These are phyloP conservation scores for Tanacetum coccineum DNA, from an alignment of 129 eudicot genomes.

Conservation along the genomic window DNA sequence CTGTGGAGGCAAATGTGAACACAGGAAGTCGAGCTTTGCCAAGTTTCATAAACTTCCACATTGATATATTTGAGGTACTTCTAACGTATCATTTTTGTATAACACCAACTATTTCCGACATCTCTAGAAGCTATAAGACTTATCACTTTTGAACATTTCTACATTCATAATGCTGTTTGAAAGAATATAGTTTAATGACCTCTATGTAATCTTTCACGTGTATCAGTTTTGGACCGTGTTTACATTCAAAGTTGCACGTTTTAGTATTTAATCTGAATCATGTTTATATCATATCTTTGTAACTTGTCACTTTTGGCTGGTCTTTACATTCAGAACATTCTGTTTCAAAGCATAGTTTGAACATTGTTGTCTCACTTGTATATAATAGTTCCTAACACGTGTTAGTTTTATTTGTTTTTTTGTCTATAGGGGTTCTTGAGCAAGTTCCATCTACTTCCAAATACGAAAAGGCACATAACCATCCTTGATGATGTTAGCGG, in stretches of 20 bases:
- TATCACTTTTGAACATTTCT: background rate
- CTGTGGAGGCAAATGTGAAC: slow-evolving; percentile 65
- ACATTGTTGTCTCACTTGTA: too few species aligned
- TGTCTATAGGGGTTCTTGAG: slow-evolving; percentile 38
- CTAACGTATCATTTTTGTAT: background rate
- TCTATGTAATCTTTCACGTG: too few species aligned
- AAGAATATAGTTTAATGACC: too few species aligned
- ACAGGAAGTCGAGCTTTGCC: slow-evolving; percentile 85
- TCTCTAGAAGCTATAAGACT: background rate
- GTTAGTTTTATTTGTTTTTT: slow-evolving; percentile 11
- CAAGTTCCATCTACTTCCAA: slow-evolving; percentile 50
- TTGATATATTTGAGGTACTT: slow-evolving; percentile 54
- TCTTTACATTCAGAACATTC: too few species aligned
- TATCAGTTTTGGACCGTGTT: too few species aligned
- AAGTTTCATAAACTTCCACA: slow-evolving; percentile 56
- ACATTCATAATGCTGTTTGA: too few species aligned
- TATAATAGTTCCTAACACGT: background rate
- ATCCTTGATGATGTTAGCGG: slow-evolving; percentile 80
- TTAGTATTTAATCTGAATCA: too few species aligned
- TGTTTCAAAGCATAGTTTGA: too few species aligned
- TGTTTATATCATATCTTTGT: too few species aligned
- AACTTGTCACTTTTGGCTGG: too few species aligned
- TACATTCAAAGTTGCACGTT: too few species aligned
- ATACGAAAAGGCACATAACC: slow-evolving; percentile 49
- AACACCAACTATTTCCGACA: background rate